Percentiles rank a stretch among this genome's conserved stretches.
These are phyloP conservation scores for Cystobasidium onofrii DNA, from an alignment of 768 basidiomycete genomes.

Conservation along the genomic window DNA sequence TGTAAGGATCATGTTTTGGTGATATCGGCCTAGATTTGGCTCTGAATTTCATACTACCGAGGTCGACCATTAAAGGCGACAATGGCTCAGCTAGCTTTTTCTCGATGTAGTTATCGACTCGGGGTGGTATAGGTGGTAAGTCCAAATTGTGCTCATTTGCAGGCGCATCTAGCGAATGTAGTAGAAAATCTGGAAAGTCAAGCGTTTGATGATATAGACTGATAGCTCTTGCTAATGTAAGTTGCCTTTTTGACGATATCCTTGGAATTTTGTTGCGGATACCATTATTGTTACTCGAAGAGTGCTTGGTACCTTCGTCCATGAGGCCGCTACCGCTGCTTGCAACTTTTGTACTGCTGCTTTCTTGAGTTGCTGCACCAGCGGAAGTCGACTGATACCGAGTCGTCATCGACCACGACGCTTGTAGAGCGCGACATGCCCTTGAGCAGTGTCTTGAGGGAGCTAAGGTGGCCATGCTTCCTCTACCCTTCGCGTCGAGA, in stretches of 20 bases:
- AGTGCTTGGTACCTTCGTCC: background rate
- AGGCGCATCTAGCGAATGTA: background rate
- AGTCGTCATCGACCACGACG: background rate
- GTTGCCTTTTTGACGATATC: background rate
- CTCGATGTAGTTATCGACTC: background rate
- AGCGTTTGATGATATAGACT: background rate
- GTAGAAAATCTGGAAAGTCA: background rate
- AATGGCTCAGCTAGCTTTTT: background rate
- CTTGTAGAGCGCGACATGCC: background rate
- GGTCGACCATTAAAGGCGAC: background rate
- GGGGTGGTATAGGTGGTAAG: background rate
- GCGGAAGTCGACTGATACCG: background rate
- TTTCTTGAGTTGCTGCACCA: background rate
- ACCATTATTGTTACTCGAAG: too few species aligned
- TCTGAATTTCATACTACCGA: background rate
- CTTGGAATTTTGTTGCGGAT: background rate
- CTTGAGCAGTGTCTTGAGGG: background rate
- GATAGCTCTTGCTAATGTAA: background rate
- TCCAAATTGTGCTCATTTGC: background rate
- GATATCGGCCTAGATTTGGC: background rate
- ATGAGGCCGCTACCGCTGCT: background rate
- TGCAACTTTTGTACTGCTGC: background rate
- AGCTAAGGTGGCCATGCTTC: background rate
- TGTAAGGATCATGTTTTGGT: background rate
- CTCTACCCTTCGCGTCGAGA: too few species aligned